Percentiles rank a stretch among this genome's conserved stretches.
Conservation (phyloP, 2,329 filamentous ascomycete genomes). For the Huntiella decipiens region DNA sequence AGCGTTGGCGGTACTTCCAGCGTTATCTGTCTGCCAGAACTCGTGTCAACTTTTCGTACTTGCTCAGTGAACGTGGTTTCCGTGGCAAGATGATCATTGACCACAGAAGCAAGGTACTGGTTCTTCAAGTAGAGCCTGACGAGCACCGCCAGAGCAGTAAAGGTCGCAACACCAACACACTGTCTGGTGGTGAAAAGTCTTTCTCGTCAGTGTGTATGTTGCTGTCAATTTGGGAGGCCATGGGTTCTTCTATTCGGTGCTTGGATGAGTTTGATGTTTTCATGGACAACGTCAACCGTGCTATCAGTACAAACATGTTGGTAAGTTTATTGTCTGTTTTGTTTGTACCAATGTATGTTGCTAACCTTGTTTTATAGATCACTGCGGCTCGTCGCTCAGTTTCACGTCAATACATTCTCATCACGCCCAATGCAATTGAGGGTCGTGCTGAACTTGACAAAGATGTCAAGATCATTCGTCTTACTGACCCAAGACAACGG, state of each 20-base stretch:
- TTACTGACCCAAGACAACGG: constrained; percentile 40
- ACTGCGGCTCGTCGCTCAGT: constrained; percentile 64
- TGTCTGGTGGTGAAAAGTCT: constrained; percentile 93
- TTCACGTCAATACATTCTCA: constrained; percentile 88
- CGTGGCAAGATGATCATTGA: constrained; percentile 64
- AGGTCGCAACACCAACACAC: constrained; percentile 71
- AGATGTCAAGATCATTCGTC: constrained; percentile 61
- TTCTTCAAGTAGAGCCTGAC: constrained; percentile 57
- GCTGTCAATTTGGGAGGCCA: constrained; percentile 89
- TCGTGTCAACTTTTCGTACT: constrained; percentile 68
- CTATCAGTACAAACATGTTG: constrained; percentile 84
- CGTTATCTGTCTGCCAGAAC: constrained; percentile 70
- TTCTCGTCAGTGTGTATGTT: constrained; percentile 93
- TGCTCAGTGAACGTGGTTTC: constrained; percentile 78
- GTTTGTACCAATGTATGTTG: not conserved
- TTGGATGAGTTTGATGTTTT: constrained; percentile 98
- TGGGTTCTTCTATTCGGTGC: constrained; percentile 87
- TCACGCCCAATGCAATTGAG: constrained; percentile 76
- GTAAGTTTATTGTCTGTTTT: constrained; percentile 30
- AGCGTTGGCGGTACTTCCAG: constrained; percentile 67
- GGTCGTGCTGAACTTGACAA: constrained; percentile 34
- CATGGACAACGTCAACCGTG: constrained; percentile 94
- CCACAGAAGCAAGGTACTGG: constrained; percentile 53
- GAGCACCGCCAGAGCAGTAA: constrained; percentile 48
- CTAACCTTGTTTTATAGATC: constrained; percentile 10